phyloP scores from a whole-genome alignment of 495 filamentous ascomycete genomes.

The Hypoxylon subgilvum region DNA sequence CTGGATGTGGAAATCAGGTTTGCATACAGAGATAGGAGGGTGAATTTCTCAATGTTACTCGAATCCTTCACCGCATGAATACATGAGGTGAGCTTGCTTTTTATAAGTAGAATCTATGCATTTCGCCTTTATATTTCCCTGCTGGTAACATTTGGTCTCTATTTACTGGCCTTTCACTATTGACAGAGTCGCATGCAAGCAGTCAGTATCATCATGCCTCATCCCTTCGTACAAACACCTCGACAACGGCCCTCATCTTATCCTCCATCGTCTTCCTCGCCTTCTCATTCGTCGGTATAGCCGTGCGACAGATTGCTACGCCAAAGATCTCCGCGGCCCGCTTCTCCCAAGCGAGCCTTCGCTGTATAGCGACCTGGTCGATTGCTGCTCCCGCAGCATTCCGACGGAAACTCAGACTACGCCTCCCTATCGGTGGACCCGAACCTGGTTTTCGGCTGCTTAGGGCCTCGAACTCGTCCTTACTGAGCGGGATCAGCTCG shows the following conservation, averaged over 20 bases:
- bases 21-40: too few species aligned
- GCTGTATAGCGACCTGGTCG: slow-evolving; percentile 41
- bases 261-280: slow-evolving; percentile 56
- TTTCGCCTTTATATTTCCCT: not conserved
- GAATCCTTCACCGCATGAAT: too few species aligned
- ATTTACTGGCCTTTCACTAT: not conserved
- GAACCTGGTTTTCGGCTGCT: slow-evolving; percentile 29
- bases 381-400: slow-evolving; percentile 36
- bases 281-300: slow-evolving; percentile 50
- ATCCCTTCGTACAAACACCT: slow-evolving; percentile 47
- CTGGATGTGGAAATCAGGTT: too few species aligned
- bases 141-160: not conserved
- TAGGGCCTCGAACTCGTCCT: slow-evolving; percentile 42
- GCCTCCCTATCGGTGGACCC: slow-evolving; percentile 34
- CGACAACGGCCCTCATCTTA: slow-evolving; percentile 46
- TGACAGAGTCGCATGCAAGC: not conserved
- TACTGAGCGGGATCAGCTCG: slow-evolving; percentile 55
- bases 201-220: not conserved
- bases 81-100: not conserved
- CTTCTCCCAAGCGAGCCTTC: slow-evolving; percentile 53
- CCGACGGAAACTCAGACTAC: slow-evolving; percentile 51
- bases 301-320: slow-evolving; percentile 50
- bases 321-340: slow-evolving; percentile 56
- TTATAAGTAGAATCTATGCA: too few species aligned
- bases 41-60: too few species aligned